A percentile compares a stretch with the other conserved stretches of the same genome.
Conservation (phyloP, 768 basidiomycete genomes). For the Boletus huronensis region DNA sequence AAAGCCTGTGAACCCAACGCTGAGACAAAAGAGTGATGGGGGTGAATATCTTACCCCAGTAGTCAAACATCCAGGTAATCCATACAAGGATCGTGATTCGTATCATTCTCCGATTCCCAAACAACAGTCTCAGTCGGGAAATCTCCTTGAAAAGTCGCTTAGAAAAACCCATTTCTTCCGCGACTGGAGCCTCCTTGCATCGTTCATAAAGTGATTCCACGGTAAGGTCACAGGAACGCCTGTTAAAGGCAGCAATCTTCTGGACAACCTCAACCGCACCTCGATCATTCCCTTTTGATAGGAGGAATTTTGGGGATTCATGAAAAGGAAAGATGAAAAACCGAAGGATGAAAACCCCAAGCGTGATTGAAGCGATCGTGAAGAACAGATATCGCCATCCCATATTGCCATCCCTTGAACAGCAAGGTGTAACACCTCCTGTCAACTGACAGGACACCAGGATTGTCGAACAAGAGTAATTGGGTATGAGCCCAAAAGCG, state of each 20-base stretch:
- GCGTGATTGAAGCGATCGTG: neutral
- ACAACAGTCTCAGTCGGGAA: constrained; percentile 10
- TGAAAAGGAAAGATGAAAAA: constrained; percentile 17
- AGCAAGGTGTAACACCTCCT: constrained; percentile 12
- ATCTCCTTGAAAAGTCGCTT: constrained; percentile 3
- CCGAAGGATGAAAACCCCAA: constrained; percentile 11
- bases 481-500: constrained; percentile 12
- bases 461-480: constrained; percentile 9
- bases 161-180: neutral
- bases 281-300: constrained; percentile 11
- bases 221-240: constrained; percentile 5
- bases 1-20: neutral
- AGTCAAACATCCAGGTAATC: constrained; percentile 14
- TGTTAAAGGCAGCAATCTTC: constrained; percentile 17
- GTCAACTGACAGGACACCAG: constrained; percentile 13
- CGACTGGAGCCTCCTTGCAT: neutral
- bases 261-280: constrained; percentile 15
- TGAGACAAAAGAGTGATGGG: neutral
- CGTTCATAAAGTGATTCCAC: constrained; percentile 13
- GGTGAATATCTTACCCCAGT: constrained; percentile 4
- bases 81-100: constrained; percentile 11
- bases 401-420: constrained; percentile 15
- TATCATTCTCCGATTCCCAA: constrained; percentile 11
- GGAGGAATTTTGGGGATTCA: constrained; percentile 14
- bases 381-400: constrained; percentile 20